These are phyloP conservation scores for Aspergillus affinis DNA, from an alignment of 495 filamentous ascomycete genomes.

Conservation along the genomic window DNA sequence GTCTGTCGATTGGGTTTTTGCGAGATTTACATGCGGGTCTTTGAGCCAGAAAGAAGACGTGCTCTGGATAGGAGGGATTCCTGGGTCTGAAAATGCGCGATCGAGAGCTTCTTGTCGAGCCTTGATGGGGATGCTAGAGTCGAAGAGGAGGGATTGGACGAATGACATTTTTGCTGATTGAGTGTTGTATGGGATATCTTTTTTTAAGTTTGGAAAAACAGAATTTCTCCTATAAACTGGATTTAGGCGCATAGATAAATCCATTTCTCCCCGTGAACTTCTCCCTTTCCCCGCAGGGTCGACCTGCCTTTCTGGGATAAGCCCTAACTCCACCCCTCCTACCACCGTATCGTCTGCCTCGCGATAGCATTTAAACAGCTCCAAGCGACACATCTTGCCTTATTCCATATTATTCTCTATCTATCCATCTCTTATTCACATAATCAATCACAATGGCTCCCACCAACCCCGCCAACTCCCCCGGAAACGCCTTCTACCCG, in stretches of 20 bases:
- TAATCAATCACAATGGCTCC: neutral
- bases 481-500: conserved; percentile 28
- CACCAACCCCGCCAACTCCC: conserved; percentile 12
- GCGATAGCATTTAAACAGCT: too few species aligned
- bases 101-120: conserved; percentile 28
- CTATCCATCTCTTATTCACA: neutral
- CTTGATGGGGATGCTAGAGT: conserved; percentile 18
- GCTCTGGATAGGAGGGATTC: conserved; percentile 42
- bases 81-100: conserved; percentile 30
- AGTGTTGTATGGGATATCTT: too few species aligned
- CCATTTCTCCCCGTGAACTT: too few species aligned
- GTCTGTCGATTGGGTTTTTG: conserved; percentile 57
- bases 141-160: conserved; percentile 18
- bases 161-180: conserved; percentile 26
- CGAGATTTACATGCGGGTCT: conserved; percentile 50
- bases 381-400: too few species aligned
- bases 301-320: too few species aligned
- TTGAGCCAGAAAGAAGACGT: conserved; percentile 76
- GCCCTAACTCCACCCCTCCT: too few species aligned
- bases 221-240: too few species aligned
- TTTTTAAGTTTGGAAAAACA: too few species aligned
- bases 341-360: too few species aligned
- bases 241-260: too few species aligned
- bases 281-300: too few species aligned
- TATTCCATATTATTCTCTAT: neutral